Conservation (phyloP, 2,329 filamentous ascomycete species). For the Cadophora sp. region DNA sequence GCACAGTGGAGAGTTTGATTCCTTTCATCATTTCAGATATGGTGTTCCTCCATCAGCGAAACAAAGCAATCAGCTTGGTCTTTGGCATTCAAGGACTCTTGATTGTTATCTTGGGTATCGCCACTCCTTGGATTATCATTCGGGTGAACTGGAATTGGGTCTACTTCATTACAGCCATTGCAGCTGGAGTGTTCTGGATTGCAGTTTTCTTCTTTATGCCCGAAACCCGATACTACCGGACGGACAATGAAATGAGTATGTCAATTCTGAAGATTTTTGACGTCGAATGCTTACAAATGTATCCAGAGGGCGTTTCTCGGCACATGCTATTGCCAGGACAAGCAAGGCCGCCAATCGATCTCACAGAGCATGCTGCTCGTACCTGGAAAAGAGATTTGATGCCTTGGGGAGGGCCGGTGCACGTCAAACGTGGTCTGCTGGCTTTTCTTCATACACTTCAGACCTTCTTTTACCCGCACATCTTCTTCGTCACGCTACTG, state of each 20-base stretch:
- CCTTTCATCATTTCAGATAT: slow-evolving; percentile 46
- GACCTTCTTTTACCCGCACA: neutral
- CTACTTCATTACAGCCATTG: slow-evolving; percentile 1
- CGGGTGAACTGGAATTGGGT: neutral
- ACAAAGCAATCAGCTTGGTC: neutral
- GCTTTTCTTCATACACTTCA: neutral
- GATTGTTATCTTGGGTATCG: neutral
- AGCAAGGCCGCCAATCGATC: neutral
- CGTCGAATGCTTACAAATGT: neutral
- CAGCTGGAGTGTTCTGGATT: neutral
- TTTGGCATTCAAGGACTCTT: neutral
- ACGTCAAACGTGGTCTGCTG: neutral
- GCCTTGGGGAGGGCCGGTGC: neutral
- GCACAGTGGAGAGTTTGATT: slow-evolving; percentile 46
- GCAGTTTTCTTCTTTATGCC: neutral
- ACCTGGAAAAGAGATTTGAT: neutral
- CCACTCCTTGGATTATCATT: neutral
- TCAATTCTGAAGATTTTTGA: neutral
- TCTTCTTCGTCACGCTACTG: neutral
- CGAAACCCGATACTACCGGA: neutral
- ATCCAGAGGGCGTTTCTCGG: neutral
- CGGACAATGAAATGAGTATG: slow-evolving; percentile 3
- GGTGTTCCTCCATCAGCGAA: slow-evolving; percentile 21
- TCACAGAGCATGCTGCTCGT: neutral
- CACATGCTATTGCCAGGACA: neutral